Evolutionary conservation across 139 green algal species (phyloP), one percentile per base, ranked within the genome.

Genomic region (Tetratostichococcus sp.): DNA sequence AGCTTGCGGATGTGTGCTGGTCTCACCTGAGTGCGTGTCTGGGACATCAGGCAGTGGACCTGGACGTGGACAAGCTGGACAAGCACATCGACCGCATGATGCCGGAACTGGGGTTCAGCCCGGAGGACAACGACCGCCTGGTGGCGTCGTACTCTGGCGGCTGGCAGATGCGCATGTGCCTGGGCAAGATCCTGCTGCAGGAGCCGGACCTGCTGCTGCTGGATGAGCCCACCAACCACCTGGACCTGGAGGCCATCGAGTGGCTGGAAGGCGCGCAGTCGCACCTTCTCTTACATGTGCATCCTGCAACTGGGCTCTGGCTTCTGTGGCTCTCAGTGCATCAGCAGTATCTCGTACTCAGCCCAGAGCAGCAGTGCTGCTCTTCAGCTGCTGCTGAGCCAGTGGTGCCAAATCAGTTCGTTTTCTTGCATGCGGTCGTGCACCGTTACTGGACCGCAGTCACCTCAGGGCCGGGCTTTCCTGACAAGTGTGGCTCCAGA

Each of bases 101-200:
- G 96, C 92, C 93, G 21, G 86, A 98, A 84, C 87, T 99, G 32
- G 96, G 96, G 3, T 99, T 99, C 86, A 88, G 76, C 28, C 67
- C 82, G 3, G 92, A 97, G 34, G 95, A 98, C 86, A 93, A 93
- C 35, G 93, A 97, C 67, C 78, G 90, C 34, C 83, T 96, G 28
- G 91, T 91, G 8, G 67, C 73, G 25, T 74, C 72, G 34, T 82
- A 78, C 77, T 78, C 83, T 39, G 96, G 96, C 26, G 96, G 96
- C 22, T 99, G 96, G 96, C 94, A 99, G 86, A 99, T 99, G 96
- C 87, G 96, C 35, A 98, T 99, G 90, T 98, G 93, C 75, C 83
- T 99, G 76, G 96, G 96, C 50, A 99, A 99, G 86, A 93, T 98
- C 77, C 87, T 99, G 81, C 88, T 99, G 79, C 89, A 94, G 80